Evolutionary conservation across 2,329 filamentous ascomycete genomes (phyloP).

Genomic region (Fusarium sp.): DNA sequence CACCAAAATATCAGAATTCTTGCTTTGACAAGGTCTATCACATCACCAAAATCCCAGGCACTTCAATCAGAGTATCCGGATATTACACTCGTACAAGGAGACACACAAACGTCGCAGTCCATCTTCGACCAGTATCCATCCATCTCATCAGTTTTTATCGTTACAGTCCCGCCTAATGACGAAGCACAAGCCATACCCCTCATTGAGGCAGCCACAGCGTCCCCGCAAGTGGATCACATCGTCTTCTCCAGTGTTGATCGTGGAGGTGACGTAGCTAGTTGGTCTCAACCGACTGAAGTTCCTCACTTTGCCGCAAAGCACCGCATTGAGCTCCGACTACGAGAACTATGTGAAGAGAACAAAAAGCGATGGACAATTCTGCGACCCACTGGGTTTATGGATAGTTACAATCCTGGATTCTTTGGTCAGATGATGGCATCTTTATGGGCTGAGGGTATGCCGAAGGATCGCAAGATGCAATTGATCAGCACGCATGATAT

Average conservation of each 20-base stretch:
- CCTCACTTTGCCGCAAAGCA: slow-evolving; percentile 37
- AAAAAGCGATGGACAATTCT: slow-evolving; percentile 41
- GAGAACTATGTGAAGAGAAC: background rate
- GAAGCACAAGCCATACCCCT: slow-evolving; percentile 40
- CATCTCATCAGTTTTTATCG: slow-evolving; percentile 42
- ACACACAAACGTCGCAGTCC: background rate
- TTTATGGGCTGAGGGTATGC: slow-evolving; percentile 39
- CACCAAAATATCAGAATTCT: background rate
- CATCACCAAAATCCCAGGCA: background rate
- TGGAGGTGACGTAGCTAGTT: slow-evolving; percentile 18
- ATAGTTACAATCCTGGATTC: slow-evolving; percentile 39
- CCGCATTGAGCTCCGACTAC: slow-evolving; percentile 26
- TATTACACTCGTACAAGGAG: slow-evolving; percentile 23
- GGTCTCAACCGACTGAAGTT: slow-evolving; percentile 23
- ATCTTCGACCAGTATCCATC: slow-evolving; percentile 37
- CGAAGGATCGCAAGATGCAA: slow-evolving; percentile 38
- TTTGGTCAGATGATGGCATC: slow-evolving; percentile 45
- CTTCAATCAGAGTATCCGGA: background rate
- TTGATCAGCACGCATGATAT: slow-evolving; percentile 44
- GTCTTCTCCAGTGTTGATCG: slow-evolving; percentile 35
- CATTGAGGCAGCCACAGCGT: slow-evolving; percentile 34
- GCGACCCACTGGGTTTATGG: slow-evolving; percentile 45
- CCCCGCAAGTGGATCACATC: slow-evolving; percentile 26
- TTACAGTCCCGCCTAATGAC: slow-evolving; percentile 44
- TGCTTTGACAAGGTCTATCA: slow-evolving; percentile 15